A percentile compares a stretch with the other conserved stretches of the same genome.
Evolutionary conservation across 2,329 filamentous ascomycete genomes (phyloP).

Genomic region (Cladophialophora carrionii): DNA sequence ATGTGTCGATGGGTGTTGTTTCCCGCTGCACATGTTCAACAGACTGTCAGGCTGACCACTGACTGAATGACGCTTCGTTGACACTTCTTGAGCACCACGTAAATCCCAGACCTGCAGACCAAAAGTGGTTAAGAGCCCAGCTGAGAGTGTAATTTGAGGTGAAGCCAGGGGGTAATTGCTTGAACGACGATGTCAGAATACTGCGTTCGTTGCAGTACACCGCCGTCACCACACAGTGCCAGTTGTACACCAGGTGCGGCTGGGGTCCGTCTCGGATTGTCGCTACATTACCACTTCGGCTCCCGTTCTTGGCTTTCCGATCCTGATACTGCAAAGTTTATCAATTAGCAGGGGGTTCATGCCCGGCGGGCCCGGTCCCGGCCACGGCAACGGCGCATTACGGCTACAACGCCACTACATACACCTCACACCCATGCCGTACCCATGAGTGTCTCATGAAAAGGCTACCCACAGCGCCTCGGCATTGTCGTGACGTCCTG

Average conservation of each 20-base stretch:
- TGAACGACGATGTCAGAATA: neutral
- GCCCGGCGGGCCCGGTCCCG: too few relatives aligned
- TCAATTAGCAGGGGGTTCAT: too few relatives aligned
- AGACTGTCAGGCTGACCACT: too few relatives aligned
- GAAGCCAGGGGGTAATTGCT: too few relatives aligned
- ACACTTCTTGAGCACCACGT: too few relatives aligned
- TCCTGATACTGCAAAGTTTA: neutral
- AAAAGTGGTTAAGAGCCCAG: too few relatives aligned
- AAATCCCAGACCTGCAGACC: too few relatives aligned
- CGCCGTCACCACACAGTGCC: too few relatives aligned
- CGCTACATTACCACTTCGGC: neutral
- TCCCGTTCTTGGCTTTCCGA: neutral
- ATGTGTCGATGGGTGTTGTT: neutral
- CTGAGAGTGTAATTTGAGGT: too few relatives aligned
- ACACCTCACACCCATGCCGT: neutral
- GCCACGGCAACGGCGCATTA: neutral
- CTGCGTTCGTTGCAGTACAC: too few relatives aligned
- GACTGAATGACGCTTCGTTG: too few relatives aligned
- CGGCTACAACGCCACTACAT: too few relatives aligned
- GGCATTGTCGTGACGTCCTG: neutral
- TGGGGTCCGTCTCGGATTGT: neutral
- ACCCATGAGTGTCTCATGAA: neutral
- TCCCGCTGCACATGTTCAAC: neutral
- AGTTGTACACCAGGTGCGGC: neutral
- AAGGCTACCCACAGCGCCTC: neutral